Percentiles rank a stretch among this genome's conserved stretches.
Evolutionary conservation across 1,284 basidiomycete genomes (phyloP).

Genomic region (Pseudozyma thailandica): DNA sequence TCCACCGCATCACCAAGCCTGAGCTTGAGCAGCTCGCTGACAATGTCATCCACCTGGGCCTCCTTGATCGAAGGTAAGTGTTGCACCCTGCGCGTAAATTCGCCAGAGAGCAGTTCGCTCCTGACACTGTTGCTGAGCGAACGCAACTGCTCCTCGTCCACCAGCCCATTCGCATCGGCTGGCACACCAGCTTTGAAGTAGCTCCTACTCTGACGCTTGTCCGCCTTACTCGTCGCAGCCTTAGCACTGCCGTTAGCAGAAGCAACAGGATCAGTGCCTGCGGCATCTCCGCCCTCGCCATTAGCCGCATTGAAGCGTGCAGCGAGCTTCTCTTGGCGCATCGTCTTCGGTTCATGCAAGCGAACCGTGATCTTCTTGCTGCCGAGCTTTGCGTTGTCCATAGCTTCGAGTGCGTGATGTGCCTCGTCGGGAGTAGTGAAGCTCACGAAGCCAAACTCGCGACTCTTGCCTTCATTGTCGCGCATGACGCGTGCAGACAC

Average conservation of each 20-base stretch:
- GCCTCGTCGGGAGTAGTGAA: constrained; percentile 73
- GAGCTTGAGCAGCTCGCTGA: constrained; percentile 76
- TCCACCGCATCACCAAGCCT: constrained; percentile 80
- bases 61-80: constrained; percentile 50
- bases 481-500: constrained; percentile 90
- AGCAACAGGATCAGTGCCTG: not conserved
- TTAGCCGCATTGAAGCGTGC: constrained; percentile 73
- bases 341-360: constrained; percentile 86
- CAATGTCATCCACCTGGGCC: constrained; percentile 74
- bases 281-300: constrained; percentile 12
- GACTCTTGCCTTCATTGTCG: constrained; percentile 82
- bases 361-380: constrained; percentile 83
- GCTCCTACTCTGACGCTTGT: constrained; percentile 48
- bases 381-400: constrained; percentile 70
- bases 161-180: constrained; percentile 30
- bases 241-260: not conserved
- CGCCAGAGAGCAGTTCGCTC: constrained; percentile 82
- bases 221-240: constrained; percentile 20
- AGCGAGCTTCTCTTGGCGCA: constrained; percentile 86
- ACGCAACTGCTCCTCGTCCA: constrained; percentile 75
- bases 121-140: constrained; percentile 82
- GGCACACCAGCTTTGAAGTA: constrained; percentile 56
- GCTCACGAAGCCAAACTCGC: constrained; percentile 95
- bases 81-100: constrained; percentile 79
- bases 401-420: constrained; percentile 76